These are phyloP conservation scores for Aspergillus vadensis DNA, from an alignment of 2,329 filamentous ascomycete genomes.

Conservation along the genomic window DNA sequence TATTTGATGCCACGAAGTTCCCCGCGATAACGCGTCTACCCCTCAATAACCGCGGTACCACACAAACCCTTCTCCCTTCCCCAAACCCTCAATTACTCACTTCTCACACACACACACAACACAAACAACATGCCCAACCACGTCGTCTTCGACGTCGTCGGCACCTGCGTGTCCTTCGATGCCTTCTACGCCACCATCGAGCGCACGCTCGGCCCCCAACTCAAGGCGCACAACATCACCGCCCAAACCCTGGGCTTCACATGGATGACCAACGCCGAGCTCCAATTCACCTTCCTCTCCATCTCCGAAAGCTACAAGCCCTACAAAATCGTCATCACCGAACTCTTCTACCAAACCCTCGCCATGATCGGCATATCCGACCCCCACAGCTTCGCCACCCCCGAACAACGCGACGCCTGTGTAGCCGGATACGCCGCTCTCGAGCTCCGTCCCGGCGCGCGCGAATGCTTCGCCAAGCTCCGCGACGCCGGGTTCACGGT, in stretches of 20 bases:
- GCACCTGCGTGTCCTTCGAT: slow-evolving; percentile 50
- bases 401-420: slow-evolving; percentile 43
- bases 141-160: slow-evolving; percentile 56
- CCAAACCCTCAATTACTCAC: too few relatives aligned
- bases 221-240: slow-evolving; percentile 37
- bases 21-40: neutral
- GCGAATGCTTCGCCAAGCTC: slow-evolving; percentile 45
- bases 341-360: slow-evolving; percentile 49
- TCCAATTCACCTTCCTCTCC: slow-evolving; percentile 50
- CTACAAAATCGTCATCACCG: slow-evolving; percentile 44
- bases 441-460: slow-evolving; percentile 37
- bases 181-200: slow-evolving; percentile 44
- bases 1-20: neutral
- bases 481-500: slow-evolving; percentile 52
- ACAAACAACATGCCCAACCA: slow-evolving; percentile 36
- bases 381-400: slow-evolving; percentile 42
- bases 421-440: slow-evolving; percentile 40
- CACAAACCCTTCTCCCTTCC: too few relatives aligned
- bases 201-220: slow-evolving; percentile 38
- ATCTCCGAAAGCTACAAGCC: slow-evolving; percentile 45
- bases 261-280: slow-evolving; percentile 49
- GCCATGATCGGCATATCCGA: slow-evolving; percentile 44
- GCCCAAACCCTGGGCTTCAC: slow-evolving; percentile 45
- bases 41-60: neutral
- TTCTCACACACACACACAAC: neutral